A percentile compares a stretch with the other conserved stretches of the same genome.
phyloP scores from a whole-genome alignment of 768 basidiomycete species.

The Lentinula guzmanii region DNA sequence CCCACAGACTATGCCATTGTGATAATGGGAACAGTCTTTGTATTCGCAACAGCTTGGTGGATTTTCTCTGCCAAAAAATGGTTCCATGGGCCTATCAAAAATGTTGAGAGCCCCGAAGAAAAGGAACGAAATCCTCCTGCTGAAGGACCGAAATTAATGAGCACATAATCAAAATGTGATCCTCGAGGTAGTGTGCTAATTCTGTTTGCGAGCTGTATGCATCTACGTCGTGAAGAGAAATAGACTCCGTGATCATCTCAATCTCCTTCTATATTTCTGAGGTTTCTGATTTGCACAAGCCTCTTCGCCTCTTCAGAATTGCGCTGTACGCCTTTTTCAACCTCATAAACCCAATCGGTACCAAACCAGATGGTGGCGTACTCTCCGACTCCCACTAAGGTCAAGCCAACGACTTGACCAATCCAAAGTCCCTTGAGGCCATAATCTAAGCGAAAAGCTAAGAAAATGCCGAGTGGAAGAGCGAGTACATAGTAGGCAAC shows the following conservation, averaged over 20 bases:
- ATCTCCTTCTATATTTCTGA: background rate
- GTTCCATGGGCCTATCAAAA: conserved; percentile 64
- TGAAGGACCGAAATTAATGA: no score
- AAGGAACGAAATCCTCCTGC: background rate
- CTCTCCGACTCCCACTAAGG: conserved; percentile 65
- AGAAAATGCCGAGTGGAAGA: conserved; percentile 69
- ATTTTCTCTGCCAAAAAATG: conserved; percentile 60
- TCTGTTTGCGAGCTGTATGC: no score
- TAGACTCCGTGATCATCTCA: no score
- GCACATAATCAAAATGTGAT: no score
- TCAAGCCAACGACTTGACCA: conserved; percentile 72
- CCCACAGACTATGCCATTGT: conserved; percentile 61
- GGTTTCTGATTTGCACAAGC: background rate
- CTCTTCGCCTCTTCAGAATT: conserved; percentile 41
- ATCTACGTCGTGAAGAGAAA: no score
- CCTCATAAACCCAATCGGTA: conserved; percentile 62
- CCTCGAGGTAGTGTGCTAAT: no score
- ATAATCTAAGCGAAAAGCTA: conserved; percentile 50
- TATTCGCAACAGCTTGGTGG: conserved; percentile 63
- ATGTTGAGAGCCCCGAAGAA: conserved; percentile 23
- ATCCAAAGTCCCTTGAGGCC: conserved; percentile 78
- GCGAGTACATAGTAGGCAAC: conserved; percentile 77
- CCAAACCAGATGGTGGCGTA: conserved; percentile 52
- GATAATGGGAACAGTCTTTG: conserved; percentile 57
- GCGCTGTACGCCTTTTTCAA: conserved; percentile 45